Base-by-base conservation (phyloP, 768 basidiomycete species). In the Phylloporus sp. region DNA sequence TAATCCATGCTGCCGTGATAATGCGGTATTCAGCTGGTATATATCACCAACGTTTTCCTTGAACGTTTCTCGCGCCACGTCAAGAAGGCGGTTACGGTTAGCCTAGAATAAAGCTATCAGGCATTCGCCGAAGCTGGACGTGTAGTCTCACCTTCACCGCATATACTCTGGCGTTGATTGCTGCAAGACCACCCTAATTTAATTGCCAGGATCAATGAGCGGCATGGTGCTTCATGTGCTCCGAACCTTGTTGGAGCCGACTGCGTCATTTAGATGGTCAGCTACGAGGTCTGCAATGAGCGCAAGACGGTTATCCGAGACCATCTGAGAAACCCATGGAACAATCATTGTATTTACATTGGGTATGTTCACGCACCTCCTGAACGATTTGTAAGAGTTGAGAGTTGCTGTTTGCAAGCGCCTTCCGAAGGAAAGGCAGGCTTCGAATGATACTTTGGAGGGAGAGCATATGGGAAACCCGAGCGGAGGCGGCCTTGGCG, bases 11-110 rank as follows among this genome's bases (percentile, higher is more conserved):
- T 80, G 72, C 53, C 88, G 81, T 0, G 81, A 73, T 13, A 92
- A 70, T 0, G 70, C 72, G 15, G 74, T 72, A 53, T 80, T 81
- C 31, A 93, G 72, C 47, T 84, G 77, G 55, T 84, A 84, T 47
- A 97, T 91, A 62, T 99, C 95, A 15, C 82, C 80, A 39, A 95
- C 78, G 58, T 95, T 95, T 67, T 99, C 95, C 59, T 87, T 91
- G 73, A 86, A 97, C 0, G 95, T 95, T 66, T 92, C 92, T 3
- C 97, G 80, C 2, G 95, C 97, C 7, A 98, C 92, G 57, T 98
- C 95, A 27, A 99, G 84, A 10, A 95, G 75, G 26, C 82, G 81
- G 58, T 92, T 90, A 61, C 78, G 80, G 54, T 89, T 88, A 3
- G 91, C 88, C 80, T 87, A 41, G 7, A 45, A 39, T 32, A 34